phyloP scores from a whole-genome alignment of 345 rosid genomes.

The Heritiera fomes region DNA sequence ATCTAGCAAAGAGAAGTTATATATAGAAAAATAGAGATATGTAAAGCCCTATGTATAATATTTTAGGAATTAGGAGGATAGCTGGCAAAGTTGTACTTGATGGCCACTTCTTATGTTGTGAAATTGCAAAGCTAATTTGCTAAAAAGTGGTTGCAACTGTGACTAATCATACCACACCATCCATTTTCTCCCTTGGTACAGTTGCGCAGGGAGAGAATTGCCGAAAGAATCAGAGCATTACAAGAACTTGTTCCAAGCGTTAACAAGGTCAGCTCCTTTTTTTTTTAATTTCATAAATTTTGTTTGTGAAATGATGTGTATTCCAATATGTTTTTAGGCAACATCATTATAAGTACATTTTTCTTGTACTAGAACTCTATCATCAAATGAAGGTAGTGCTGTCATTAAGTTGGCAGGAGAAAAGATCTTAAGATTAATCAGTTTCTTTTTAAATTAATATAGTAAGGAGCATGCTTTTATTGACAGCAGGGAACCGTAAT shows the following conservation, averaged over 20 bases:
- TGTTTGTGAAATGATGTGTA: not conserved
- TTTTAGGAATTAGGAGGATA: not conserved
- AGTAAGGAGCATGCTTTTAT: not conserved
- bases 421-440: not conserved
- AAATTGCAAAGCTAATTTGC: slow-evolving; percentile 10
- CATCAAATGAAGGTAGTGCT: not conserved
- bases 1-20: not conserved
- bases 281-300: slow-evolving; percentile 13
- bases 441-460: not conserved
- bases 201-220: slow-evolving; percentile 97
- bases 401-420: not conserved
- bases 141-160: not conserved
- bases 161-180: not conserved
- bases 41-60: not conserved
- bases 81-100: not conserved
- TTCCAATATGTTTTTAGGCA: slow-evolving; percentile 1
- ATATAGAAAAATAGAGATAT: not conserved
- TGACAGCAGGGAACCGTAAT: not conserved
- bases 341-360: slow-evolving; percentile 2
- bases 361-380: slow-evolving; percentile 15
- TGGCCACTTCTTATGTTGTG: not conserved
- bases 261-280: slow-evolving; percentile 67
- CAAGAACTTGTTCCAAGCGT: slow-evolving; percentile 99
- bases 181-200: slow-evolving; percentile 36
- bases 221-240: slow-evolving; percentile 94